phyloP scores from a whole-genome alignment of 148 eudicot species.

The Rhododendron griersonianum region DNA sequence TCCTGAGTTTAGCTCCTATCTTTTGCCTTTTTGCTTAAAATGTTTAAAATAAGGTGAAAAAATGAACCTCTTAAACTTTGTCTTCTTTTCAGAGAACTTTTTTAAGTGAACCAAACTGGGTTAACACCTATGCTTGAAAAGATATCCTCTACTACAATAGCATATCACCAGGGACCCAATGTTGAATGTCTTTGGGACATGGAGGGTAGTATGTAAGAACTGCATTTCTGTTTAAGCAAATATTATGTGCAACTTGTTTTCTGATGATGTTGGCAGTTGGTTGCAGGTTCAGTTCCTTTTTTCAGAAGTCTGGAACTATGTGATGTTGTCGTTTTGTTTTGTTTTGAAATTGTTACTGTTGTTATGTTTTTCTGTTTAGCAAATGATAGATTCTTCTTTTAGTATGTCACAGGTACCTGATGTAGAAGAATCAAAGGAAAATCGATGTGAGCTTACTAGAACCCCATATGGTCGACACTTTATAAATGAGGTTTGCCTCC shows the following conservation, averaged over 20 bases:
- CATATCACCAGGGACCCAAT: not conserved
- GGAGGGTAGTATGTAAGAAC: not conserved
- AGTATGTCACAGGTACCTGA: slow-evolving; percentile 73
- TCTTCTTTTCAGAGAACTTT: not conserved
- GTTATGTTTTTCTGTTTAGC: not conserved
- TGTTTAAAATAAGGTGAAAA: not conserved
- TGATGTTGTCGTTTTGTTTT: not conserved
- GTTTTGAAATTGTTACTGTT: not conserved
- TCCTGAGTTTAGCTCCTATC: not conserved
- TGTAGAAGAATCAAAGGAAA: slow-evolving; percentile 69
- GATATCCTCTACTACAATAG: not conserved
- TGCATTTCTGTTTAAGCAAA: not conserved
- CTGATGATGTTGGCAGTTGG: not conserved
- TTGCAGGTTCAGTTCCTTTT: not conserved
- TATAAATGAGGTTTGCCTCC: slow-evolving; percentile 66
- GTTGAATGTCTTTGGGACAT: not conserved
- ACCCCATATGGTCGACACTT: slow-evolving; percentile 88
- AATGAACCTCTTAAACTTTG: not conserved
- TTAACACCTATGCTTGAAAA: not conserved
- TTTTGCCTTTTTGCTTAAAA: not conserved
- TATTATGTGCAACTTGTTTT: not conserved
- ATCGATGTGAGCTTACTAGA: slow-evolving; percentile 83
- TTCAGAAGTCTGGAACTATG: not conserved
- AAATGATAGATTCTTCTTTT: not conserved
- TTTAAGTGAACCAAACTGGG: not conserved